Evolutionary conservation across 2,329 filamentous ascomycete genomes (phyloP), one percentile per base, ranked within the genome.

Genomic region (Colletotrichum coccodes): DNA sequence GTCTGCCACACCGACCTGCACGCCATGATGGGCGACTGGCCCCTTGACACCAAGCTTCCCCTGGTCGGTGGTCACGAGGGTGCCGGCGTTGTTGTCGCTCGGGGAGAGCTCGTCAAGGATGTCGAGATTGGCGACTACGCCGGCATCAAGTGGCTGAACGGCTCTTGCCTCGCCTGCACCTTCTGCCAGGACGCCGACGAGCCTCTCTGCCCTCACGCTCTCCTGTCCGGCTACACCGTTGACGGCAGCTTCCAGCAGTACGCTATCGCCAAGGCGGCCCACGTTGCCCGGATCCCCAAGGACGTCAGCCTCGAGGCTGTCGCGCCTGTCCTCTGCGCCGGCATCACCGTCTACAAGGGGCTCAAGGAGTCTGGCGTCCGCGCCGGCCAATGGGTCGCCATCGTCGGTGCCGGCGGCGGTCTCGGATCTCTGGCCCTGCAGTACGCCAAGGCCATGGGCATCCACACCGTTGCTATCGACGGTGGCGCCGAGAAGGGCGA

Each of bases 121-220:
- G 83, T 97, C 70, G 84, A 94, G 78, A 85, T 97, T 75, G 95
- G 95, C 74, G 94, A 97, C 77, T 85, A 94, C 76, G 95, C 90
- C 70, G 95, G 95, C 78, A 89, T 98, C 81, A 97, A 94, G 85
- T 98, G 94, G 94, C 86, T 98, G 77, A 96, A 97, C 81, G 93
- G 94, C 72, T 91, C 92, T 53, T 98, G 95, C 82, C 85, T 97
- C 71, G 81, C 86, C 72, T 98, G 95, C 84, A 87, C 90, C 74
- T 97, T 93, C 87, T 98, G 95, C 85, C 90, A 92, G 77, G 87
- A 90, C 74, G 81, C 89, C 54, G 92, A 97, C 74, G 95, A 98
- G 83, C 91, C 94, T 3, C 90, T 97, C 6, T 98, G 95, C 84
- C 80, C 87, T 18, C 84, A 92, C 68, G 89, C 93, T 30, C 83